Base-by-base conservation (phyloP, 371 early-diverging fungal species). In the Rhizopus sp. region DNA sequence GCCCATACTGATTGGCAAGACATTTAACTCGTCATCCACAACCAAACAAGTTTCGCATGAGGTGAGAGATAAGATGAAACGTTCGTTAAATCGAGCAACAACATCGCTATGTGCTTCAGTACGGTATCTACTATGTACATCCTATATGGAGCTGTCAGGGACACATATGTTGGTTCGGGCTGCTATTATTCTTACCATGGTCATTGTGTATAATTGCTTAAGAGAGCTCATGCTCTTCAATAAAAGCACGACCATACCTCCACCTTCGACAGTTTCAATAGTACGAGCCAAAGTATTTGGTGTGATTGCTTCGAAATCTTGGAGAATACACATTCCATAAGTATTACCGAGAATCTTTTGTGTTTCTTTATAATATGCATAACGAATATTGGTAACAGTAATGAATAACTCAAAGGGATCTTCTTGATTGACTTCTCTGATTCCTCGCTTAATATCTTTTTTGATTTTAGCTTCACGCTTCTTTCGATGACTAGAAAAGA, bases 241-340 rank as follows among this genome's bases (percentile, higher is more conserved):
- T 58, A 99, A 75, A 44, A 99, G 77, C 9, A 99, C 92, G 38
- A 99, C 92, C 55, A 97, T 82, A 45, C 99, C 99, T 49, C 99
- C 99, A 40, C 99, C 99, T 76, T 96, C 95, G 3, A 99, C 98
- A 3, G 99, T 99, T 77, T 99, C 99, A 50, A 99, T 90, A 1
- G 99, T 96, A 48, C 96, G 87, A 30, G 99, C 99, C 38, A 99
- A 79, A 33, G 98, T 75, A 73, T 99, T 99, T 53, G 99, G 99
- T 15, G 99, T 99, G 57, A 99, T 80, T 9, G 97, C 96, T 69
- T 98, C 98, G 74, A 99, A 99, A 81, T 99, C 99, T 85, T 99
- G 98, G 37, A 99, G 78, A 42, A 99, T 90, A 62, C 96, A 95
- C 95, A 99, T 96, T 40, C 99, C 99, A 64, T 89, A 99, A 17